These are phyloP conservation scores for Fonsecaea multimorphosa DNA, from an alignment of 2,329 filamentous ascomycete species.

Conservation along the genomic window DNA sequence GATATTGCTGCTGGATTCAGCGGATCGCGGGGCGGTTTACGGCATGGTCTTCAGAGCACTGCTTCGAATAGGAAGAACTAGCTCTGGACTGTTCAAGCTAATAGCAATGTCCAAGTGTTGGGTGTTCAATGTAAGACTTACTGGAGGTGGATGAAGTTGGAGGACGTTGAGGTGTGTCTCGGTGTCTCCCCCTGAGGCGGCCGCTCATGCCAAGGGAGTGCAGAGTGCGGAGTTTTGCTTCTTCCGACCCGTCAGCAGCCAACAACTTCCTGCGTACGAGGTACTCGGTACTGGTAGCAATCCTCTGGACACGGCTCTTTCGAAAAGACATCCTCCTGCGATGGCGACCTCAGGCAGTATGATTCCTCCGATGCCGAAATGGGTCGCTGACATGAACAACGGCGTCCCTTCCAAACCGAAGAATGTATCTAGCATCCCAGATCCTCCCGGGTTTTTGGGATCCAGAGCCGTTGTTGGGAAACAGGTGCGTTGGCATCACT, in stretches of 20 bases:
- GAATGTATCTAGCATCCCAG: constrained; percentile 68
- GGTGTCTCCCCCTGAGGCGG: neutral
- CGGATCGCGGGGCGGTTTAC: constrained; percentile 2
- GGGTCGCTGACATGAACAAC: constrained; percentile 80
- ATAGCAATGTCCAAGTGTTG: neutral
- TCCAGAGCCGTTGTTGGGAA: constrained; percentile 60
- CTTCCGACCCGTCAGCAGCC: constrained; percentile 14
- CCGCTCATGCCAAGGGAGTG: constrained; percentile 9
- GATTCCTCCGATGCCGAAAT: constrained; percentile 67
- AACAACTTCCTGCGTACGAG: neutral
- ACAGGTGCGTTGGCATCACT: constrained; percentile 47
- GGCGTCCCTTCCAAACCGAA: constrained; percentile 71
- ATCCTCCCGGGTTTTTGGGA: constrained; percentile 83
- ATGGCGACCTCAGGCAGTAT: constrained; percentile 23
- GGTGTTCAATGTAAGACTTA: constrained; percentile 7
- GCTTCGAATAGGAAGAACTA: neutral
- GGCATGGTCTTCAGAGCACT: constrained; percentile 3
- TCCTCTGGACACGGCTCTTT: neutral
- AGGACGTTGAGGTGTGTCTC: constrained; percentile 9
- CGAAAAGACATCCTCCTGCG: constrained; percentile 20
- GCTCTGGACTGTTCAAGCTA: neutral
- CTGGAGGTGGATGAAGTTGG: neutral
- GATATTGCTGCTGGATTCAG: constrained; percentile 3
- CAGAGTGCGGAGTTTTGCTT: constrained; percentile 10
- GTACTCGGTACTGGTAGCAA: no score